phyloP scores from a whole-genome alignment of 1,139 yeast genomes.

The Kodamaea ohmeri region DNA sequence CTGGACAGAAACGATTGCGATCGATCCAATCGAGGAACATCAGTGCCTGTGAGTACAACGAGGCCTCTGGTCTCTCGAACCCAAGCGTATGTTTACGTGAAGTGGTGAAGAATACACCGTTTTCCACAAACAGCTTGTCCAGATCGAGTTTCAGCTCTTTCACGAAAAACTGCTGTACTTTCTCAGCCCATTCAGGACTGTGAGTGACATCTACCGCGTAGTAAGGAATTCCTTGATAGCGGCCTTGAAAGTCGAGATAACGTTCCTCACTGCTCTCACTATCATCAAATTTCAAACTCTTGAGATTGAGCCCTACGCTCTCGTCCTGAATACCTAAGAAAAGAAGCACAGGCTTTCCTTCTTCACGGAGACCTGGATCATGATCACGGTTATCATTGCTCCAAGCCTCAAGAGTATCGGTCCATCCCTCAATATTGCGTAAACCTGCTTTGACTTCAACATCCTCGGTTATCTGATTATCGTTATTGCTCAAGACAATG shows the following conservation, averaged over 20 bases:
- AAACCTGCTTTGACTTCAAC: slow-evolving; percentile 18
- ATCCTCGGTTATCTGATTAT: slow-evolving; percentile 22
- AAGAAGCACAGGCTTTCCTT: slow-evolving; percentile 45
- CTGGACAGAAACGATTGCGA: slow-evolving; percentile 78
- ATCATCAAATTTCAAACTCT: slow-evolving; percentile 29
- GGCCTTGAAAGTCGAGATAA: slow-evolving; percentile 42
- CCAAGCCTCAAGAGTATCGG: slow-evolving; percentile 25
- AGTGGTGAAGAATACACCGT: slow-evolving; percentile 28
- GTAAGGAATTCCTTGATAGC: slow-evolving; percentile 69
- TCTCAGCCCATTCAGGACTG: slow-evolving; percentile 23
- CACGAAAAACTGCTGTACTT: slow-evolving; percentile 19
- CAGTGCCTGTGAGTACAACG: slow-evolving; percentile 74
- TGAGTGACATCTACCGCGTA: slow-evolving; percentile 70
- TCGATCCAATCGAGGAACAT: slow-evolving; percentile 85
- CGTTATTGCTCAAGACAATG: slow-evolving; percentile 37
- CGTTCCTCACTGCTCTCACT: slow-evolving; percentile 22
- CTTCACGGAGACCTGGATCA: slow-evolving; percentile 27
- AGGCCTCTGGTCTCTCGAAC: slow-evolving; percentile 50
- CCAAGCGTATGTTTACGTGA: slow-evolving; percentile 38
- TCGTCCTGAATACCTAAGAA: slow-evolving; percentile 71
- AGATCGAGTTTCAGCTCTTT: slow-evolving; percentile 7
- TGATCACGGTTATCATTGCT: slow-evolving; percentile 34
- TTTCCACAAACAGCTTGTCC: slow-evolving; percentile 15
- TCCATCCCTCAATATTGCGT: slow-evolving; percentile 23
- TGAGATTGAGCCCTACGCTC: slow-evolving; percentile 38